Conservation (phyloP, 176 grass and related monocot genomes). For the Zizania latifolia region DNA sequence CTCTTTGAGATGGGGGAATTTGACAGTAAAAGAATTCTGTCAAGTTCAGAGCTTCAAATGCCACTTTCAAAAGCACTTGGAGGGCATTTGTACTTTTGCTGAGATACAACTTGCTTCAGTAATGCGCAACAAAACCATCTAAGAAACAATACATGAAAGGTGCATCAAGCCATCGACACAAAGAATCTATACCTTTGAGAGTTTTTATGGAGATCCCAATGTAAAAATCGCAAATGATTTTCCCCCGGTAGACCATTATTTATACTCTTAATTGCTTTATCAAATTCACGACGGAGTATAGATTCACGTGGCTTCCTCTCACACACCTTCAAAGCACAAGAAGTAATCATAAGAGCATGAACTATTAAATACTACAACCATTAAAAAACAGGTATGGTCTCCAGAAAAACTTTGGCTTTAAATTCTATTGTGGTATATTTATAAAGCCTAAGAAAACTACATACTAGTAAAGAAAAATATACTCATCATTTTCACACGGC, state of each 20-base stretch:
- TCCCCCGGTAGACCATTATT: slow-evolving; percentile 62
- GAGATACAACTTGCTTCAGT: slow-evolving; percentile 35
- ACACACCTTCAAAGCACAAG: slow-evolving; percentile 38
- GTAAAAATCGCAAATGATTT: slow-evolving; percentile 80
- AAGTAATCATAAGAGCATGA: slow-evolving; percentile 15
- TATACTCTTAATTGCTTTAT: slow-evolving; percentile 71
- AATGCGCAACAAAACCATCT: slow-evolving; percentile 17
- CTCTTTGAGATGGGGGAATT: slow-evolving; percentile 37
- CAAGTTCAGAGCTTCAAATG: slow-evolving; percentile 65
- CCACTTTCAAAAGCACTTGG: slow-evolving; percentile 69
- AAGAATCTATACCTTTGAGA: slow-evolving; percentile 58
- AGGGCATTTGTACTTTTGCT: slow-evolving; percentile 73
- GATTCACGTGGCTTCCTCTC: slow-evolving; percentile 88
- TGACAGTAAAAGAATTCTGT: slow-evolving; percentile 81
- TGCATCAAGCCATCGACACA: neutral
- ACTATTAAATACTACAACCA: slow-evolving; percentile 1
- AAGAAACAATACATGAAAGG: slow-evolving; percentile 1
- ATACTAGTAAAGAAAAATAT: neutral
- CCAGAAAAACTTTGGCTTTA: neutral
- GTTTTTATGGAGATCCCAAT: slow-evolving; percentile 97
- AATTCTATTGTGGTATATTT: neutral
- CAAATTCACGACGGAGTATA: slow-evolving; percentile 74
- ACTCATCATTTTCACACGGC: neutral
- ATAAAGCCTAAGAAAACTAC: neutral
- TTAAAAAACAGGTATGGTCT: neutral